Evolutionary conservation across 495 filamentous ascomycete genomes (phyloP), one percentile per base, ranked within the genome.

Genomic region (Saxophila tyrrhenica): DNA sequence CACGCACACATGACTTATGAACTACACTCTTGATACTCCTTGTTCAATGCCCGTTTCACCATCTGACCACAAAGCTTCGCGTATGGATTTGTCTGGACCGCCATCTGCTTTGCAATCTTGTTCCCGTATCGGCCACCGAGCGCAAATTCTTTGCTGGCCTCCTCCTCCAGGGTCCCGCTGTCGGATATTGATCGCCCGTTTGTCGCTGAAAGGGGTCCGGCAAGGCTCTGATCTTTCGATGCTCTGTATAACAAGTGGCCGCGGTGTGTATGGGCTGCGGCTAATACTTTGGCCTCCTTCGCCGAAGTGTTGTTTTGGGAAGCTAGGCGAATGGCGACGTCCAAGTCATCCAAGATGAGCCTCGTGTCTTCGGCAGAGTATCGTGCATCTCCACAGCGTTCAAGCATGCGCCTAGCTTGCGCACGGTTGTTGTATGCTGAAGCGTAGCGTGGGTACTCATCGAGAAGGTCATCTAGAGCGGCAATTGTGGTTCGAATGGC

Each of bases 31-130:
- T n/a, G n/a, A n/a, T n/a, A n/a, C 69, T 95, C 89, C 71, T 83
- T 86, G 72, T 75, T 82, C 78, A 94, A 79, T 39, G 86, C 87
- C 72, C 91, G 84, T 67, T 80, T 82, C 13, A 95, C 87, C 72
- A 95, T 92, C 29, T 79, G 78, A 15, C 87, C 89, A 70, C 89
- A 95, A 63, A 94, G 74, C 73, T 89, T 94, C 23, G 87, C 87
- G 60, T 86, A 86, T 29, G 89, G 89, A 74, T 94, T 95, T 41
- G 82, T 86, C 67, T 77, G 75, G 44, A 92, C 88, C 1, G 84
- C 82, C 70, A 94, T 68, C 43, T 77, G 78, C 69, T 82, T 82
- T 13, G 82, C 87, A 54, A 89, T 75, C 56, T 83, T 80, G 67
- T 86, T 88, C 16, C 88, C 89, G 67, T 84, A 94, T 60, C 78